Base-by-base conservation (phyloP, 2,329 filamentous ascomycete species). In the Sarocladium oryzae region DNA sequence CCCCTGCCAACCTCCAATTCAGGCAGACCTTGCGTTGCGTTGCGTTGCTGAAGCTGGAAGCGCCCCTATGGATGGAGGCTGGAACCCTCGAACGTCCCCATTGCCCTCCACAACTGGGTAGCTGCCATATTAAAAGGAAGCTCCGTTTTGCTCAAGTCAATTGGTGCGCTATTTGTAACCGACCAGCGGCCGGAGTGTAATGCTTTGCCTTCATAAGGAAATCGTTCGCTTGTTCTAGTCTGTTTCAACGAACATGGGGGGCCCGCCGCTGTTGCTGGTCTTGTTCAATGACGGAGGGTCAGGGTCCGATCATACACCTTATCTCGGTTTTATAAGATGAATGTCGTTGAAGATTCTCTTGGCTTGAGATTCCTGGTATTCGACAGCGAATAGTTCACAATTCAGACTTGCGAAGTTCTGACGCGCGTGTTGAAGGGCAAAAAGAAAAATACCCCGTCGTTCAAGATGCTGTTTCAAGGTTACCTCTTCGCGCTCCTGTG, bases 401-500 rank as follows among this genome's bases (percentile, higher is more conserved):
- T 8, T 8, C 30, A 15, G 30, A 8, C 30, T 32, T 32, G 30
- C n/a, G n/a, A n/a, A n/a, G n/a, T n/a, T n/a, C n/a, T n/a, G n/a
- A n/a, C n/a, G n/a, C n/a, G n/a, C n/a, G n/a, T n/a, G n/a, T n/a
- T n/a, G n/a, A n/a, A n/a, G n/a, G n/a, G n/a, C n/a, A n/a, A n/a
- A n/a, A n/a, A n/a, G n/a, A 10, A 40, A 16, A 10, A 20, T 16
- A 8, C 36, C 20, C 10, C 7, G 6, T 16, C 9, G 33, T 16
- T 40, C 36, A 40, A 20, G 5, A 49, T 49, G 45, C 11, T n/a
- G 4, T 35, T 49, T 21, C 45, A 35, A 18, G 16, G 6, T 21
- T 35, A 58, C 57, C 58, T 62, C 58, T 59, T 63, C 58, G 55
- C 61, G 54, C 59, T 68, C 49, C 58, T 74, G 36, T 69, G 77